Base-by-base conservation (phyloP, 2,329 filamentous ascomycete genomes). In the Colletotrichum spinosum region DNA sequence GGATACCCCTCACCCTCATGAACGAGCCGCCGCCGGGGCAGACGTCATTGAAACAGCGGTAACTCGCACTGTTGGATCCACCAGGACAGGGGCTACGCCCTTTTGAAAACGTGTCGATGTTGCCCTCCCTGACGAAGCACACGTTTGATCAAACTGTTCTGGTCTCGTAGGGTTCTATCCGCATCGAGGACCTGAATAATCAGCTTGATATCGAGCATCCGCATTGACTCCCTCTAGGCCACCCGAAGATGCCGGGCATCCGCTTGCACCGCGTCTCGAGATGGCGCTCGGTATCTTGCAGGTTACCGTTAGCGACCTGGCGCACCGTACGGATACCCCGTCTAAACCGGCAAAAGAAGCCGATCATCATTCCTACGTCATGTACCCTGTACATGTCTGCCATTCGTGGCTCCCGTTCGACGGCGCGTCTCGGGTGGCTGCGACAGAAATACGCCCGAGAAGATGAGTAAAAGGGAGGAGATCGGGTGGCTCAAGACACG, bases 41-140 rank as follows among this genome's bases (percentile, higher is more conserved):
- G 50, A 61, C 57, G 62, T 65, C 62, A 65, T 65, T 61, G 57
- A 61, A 65, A 56, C 38, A 48, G 12, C 54, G 51, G 46, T 35
- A 52, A 38, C 39, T 41, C 50, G 44, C 56, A 25, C 37, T 37
- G 38, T 38, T 12, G 10, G 51, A 42, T 52, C 50, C 57, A 55
- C 52, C 8, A 52, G 56, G 41, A 62, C 62, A 55, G 61, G 54
- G 56, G 41, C 41, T 42, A 17, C 46, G 45, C 15, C 41, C 9
- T 56, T 25, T 10, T 34, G n/a, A 46, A 17, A 25, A 49, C 48
- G 35, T 35, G 45, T n/a, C 15, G 15, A 39, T 46, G 17, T 50
- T 42, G 34, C 34, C 57, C 57, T 37, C 33, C 25, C 17, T 44
- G n/a, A 25, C 35, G 25, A 38, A 41, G 15, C 13, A 44, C 46